Conservation (phyloP, 805 yeast species). For the Yarrowia sp. region DNA sequence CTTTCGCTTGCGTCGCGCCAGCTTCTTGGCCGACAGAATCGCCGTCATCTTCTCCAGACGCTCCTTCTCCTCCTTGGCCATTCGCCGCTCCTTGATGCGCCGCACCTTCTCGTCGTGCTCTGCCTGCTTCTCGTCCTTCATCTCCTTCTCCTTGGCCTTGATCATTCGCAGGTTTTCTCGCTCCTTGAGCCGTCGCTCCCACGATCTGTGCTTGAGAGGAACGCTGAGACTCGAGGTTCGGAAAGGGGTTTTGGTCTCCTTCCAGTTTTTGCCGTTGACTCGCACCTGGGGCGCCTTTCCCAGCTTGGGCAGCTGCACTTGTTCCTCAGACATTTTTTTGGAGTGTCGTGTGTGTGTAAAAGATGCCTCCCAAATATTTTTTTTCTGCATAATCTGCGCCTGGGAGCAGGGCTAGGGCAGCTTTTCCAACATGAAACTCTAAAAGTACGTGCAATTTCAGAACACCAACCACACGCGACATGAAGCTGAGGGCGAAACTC, state of each 20-base stretch:
- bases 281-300: slow-evolving; percentile 27
- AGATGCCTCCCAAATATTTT: neutral
- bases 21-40: slow-evolving; percentile 88
- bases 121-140: slow-evolving; percentile 75
- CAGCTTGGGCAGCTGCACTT: slow-evolving; percentile 5
- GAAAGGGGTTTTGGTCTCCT: slow-evolving; percentile 40
- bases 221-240: slow-evolving; percentile 47
- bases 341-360: neutral
- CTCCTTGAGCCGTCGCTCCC: slow-evolving; percentile 66
- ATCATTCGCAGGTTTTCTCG: slow-evolving; percentile 62
- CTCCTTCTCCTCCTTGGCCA: slow-evolving; percentile 82
- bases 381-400: slow-evolving; percentile 6
- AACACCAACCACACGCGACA: neutral
- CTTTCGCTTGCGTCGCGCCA: slow-evolving; percentile 82
- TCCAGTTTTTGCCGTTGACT: slow-evolving; percentile 43
- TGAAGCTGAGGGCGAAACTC: slow-evolving; percentile 8
- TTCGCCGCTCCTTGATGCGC: slow-evolving; percentile 62
- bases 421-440: neutral
- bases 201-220: slow-evolving; percentile 45
- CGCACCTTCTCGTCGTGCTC: slow-evolving; percentile 48
- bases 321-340: neutral
- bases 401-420: neutral
- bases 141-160: slow-evolving; percentile 64
- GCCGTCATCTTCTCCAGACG: slow-evolving; percentile 78
- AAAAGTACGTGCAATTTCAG: neutral